A percentile compares a stretch with the other conserved stretches of the same genome.
phyloP scores from a whole-genome alignment of 768 basidiomycete genomes.

The Boletellus emodensis region DNA sequence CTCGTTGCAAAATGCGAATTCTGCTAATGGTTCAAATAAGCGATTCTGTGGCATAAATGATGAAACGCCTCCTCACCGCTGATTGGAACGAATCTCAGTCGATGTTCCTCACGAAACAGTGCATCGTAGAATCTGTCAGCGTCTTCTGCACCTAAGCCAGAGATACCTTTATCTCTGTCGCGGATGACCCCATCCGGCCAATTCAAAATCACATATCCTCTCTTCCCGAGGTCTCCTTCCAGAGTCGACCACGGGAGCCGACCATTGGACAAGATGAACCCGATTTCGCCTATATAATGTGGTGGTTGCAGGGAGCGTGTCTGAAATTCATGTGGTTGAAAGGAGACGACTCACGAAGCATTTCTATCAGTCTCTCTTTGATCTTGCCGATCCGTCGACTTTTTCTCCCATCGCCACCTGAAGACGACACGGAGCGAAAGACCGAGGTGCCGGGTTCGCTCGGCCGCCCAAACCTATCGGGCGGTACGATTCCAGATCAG shows the following conservation, averaged over 20 bases:
- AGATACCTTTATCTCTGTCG: slow-evolving; percentile 5
- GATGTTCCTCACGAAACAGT: slow-evolving; percentile 1
- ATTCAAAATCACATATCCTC: slow-evolving; percentile 4
- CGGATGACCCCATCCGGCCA: slow-evolving; percentile 6
- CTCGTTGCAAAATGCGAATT: too few relatives aligned
- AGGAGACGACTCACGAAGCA: slow-evolving; percentile 8
- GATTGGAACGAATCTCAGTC: background rate
- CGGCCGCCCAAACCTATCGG: background rate
- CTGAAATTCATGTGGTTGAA: too few relatives aligned
- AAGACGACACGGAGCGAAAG: background rate
- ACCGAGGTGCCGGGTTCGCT: background rate
- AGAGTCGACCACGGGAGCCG: slow-evolving; percentile 7
- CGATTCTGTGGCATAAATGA: slow-evolving; percentile 6
- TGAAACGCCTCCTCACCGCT: too few relatives aligned
- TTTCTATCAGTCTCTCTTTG: background rate
- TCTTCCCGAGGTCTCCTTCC: background rate
- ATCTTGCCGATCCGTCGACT: slow-evolving; percentile 2
- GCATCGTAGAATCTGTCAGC: slow-evolving; percentile 3
- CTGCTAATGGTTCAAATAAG: too few relatives aligned
- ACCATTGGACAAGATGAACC: background rate
- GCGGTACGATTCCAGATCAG: background rate
- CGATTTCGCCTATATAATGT: slow-evolving; percentile 1
- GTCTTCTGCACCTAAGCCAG: slow-evolving; percentile 4
- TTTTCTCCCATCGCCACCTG: background rate
- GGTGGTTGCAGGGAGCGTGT: too few relatives aligned